Percentiles rank a stretch among this genome's conserved stretches.
Conservation (phyloP, 495 filamentous ascomycete species). For the Collariella sp. region DNA sequence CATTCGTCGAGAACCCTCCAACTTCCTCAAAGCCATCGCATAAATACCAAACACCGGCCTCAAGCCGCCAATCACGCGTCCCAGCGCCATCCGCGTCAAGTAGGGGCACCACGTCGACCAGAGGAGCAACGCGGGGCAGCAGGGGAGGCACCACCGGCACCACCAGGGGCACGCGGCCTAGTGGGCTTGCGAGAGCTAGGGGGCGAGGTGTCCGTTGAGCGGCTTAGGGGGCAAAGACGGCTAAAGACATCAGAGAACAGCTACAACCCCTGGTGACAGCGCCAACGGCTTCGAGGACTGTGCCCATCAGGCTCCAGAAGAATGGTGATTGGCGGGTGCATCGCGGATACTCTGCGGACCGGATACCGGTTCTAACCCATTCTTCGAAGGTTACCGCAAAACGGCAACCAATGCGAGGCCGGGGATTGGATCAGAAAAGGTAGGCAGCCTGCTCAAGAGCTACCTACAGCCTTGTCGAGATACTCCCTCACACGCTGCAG, state of each 20-base stretch:
- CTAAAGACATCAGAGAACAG: background rate
- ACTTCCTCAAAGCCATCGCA: conserved; percentile 57
- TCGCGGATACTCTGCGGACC: background rate
- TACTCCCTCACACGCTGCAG: conserved; percentile 16
- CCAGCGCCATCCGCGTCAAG: conserved; percentile 29
- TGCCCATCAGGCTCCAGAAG: too few relatives aligned
- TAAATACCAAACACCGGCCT: conserved; percentile 54
- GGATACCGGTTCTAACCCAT: too few relatives aligned
- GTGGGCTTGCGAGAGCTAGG: conserved; percentile 40
- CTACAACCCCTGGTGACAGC: too few relatives aligned
- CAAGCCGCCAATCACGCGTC: conserved; percentile 39
- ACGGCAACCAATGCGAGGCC: too few relatives aligned
- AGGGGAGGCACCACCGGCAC: conserved; percentile 27
- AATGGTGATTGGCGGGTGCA: background rate
- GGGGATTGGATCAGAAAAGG: too few relatives aligned
- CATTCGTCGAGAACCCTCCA: conserved; percentile 83
- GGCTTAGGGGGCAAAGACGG: background rate
- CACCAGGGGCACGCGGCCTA: conserved; percentile 30
- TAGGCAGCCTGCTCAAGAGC: too few relatives aligned
- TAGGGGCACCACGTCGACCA: conserved; percentile 26
- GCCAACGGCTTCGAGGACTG: too few relatives aligned
- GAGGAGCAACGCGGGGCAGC: conserved; percentile 31
- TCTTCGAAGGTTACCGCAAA: too few relatives aligned
- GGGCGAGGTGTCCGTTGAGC: conserved; percentile 31
- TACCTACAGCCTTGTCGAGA: conserved; percentile 14